A percentile compares a stretch with the other conserved stretches of the same genome.
These are phyloP conservation scores for Fusarium praegraminearum DNA, from an alignment of 2,329 filamentous ascomycete species.

Conservation along the genomic window DNA sequence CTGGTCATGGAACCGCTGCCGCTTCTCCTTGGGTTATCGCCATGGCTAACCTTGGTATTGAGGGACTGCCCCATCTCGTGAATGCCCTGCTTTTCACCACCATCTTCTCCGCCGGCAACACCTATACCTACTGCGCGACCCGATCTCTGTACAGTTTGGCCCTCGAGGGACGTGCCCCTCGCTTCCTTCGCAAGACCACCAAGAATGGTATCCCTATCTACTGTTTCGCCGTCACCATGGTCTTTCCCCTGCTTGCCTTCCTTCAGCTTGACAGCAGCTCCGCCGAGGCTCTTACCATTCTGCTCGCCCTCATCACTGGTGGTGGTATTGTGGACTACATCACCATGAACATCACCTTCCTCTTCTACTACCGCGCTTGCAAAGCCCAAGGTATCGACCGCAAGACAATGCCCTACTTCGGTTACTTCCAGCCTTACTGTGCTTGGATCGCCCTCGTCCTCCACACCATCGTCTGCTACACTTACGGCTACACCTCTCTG, in stretches of 20 bases:
- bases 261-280: conserved; percentile 58
- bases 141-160: conserved; percentile 68
- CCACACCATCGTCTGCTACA: conserved; percentile 50
- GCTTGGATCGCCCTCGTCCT: conserved; percentile 37
- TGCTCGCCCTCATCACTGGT: conserved; percentile 61
- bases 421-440: conserved; percentile 49
- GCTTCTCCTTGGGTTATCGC: conserved; percentile 41
- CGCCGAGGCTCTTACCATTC: conserved; percentile 57
- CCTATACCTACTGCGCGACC: conserved; percentile 58
- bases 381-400: conserved; percentile 61
- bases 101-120: conserved; percentile 57
- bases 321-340: conserved; percentile 64
- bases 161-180: conserved; percentile 64
- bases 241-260: conserved; percentile 61
- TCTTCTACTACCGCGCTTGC: conserved; percentile 67
- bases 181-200: conserved; percentile 65
- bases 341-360: conserved; percentile 66
- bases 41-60: conserved; percentile 50
- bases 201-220: conserved; percentile 66
- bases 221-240: conserved; percentile 61
- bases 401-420: conserved; percentile 62
- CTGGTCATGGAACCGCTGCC: conserved; percentile 15
- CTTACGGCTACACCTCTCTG: conserved; percentile 64
- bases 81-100: conserved; percentile 61
- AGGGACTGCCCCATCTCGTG: conserved; percentile 61